Conservation (phyloP, 2,329 filamentous ascomycete species). For the Cadophora gregata region DNA sequence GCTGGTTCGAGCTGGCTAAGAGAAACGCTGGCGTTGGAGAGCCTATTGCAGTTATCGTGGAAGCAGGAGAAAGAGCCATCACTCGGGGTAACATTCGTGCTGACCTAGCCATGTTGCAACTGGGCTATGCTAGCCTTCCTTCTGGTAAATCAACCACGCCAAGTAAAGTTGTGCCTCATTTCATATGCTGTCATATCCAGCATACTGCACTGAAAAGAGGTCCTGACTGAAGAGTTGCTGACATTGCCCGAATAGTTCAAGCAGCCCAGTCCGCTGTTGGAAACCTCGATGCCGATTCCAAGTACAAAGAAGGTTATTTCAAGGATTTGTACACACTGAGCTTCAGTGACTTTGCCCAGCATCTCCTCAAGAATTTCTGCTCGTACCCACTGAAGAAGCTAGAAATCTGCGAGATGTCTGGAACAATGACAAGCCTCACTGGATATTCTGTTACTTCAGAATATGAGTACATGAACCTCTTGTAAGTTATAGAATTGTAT, state of each 20-base stretch:
- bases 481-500: background rate
- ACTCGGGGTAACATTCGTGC: background rate
- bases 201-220: background rate
- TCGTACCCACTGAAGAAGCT: slow-evolving; percentile 6
- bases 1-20: background rate
- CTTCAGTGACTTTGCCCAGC: background rate
- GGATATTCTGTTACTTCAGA: background rate
- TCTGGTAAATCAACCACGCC: background rate
- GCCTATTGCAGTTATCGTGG: background rate
- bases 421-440: background rate
- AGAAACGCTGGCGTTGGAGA: background rate
- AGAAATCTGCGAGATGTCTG: slow-evolving; percentile 12
- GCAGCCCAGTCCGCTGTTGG: too few relatives aligned
- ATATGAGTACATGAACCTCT: background rate
- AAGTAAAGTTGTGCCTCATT: background rate
- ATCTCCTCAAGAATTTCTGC: background rate
- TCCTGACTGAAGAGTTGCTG: background rate
- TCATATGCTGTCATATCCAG: background rate
- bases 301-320: slow-evolving; percentile 4
- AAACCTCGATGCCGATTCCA: background rate
- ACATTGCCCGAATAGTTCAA: background rate
- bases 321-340: background rate
- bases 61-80: background rate
- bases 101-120: slow-evolving; percentile 2
- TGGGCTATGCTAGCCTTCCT: background rate